These are phyloP conservation scores for Nepenthes mirabilis DNA, from an alignment of 148 eudicot species.

Conservation along the genomic window DNA sequence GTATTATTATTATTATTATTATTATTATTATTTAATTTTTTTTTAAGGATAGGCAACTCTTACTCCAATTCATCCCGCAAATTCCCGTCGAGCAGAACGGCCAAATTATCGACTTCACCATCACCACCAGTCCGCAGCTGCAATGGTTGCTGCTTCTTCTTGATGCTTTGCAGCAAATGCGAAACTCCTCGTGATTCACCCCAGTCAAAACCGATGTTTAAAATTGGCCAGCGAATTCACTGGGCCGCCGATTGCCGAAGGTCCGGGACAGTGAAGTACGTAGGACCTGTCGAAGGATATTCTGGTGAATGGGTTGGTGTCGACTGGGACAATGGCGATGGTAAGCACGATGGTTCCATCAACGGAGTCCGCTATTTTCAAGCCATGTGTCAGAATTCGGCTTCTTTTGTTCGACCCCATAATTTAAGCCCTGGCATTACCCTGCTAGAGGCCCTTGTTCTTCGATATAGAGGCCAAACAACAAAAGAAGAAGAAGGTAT, in stretches of 20 bases:
- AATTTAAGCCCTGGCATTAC: slow-evolving; percentile 55
- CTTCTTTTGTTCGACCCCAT: slow-evolving; percentile 50
- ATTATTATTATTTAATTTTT: too few species aligned
- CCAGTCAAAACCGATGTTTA: slow-evolving; percentile 19
- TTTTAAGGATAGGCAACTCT: too few species aligned
- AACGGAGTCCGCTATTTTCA: slow-evolving; percentile 65
- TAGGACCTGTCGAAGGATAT: slow-evolving; percentile 56
- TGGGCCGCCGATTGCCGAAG: slow-evolving; percentile 31
- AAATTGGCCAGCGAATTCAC: slow-evolving; percentile 63
- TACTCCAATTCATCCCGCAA: too few species aligned
- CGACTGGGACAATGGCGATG: slow-evolving; percentile 79
- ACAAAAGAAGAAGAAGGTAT: slow-evolving; percentile 70
- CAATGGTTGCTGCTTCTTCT: too few species aligned
- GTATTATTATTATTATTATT: too few species aligned
- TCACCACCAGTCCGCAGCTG: too few species aligned
- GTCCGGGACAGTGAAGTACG: slow-evolving; percentile 67
- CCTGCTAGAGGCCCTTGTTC: slow-evolving; percentile 43
- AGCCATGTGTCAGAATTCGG: slow-evolving; percentile 38
- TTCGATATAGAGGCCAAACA: slow-evolving; percentile 45
- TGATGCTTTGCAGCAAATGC: too few species aligned
- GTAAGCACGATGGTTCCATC: slow-evolving; percentile 73
- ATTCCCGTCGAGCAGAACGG: too few species aligned
- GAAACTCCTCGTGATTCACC: not conserved
- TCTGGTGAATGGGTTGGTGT: slow-evolving; percentile 79
- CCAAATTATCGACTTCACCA: too few species aligned